Percentiles rank a stretch among this genome's conserved stretches.
Conservation (phyloP, 305 asterid species). For the Solanum hybrid region DNA sequence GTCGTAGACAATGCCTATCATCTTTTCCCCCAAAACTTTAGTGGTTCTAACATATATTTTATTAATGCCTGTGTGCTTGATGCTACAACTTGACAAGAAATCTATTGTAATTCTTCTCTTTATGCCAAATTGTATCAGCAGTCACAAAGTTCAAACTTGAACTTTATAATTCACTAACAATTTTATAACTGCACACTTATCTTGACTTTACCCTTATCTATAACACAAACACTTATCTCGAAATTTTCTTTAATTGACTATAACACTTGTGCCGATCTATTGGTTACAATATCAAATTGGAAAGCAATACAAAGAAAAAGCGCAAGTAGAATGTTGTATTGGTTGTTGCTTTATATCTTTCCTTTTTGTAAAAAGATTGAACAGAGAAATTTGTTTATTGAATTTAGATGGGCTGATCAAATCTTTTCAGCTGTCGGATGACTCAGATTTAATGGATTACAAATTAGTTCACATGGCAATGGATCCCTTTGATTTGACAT, state of each 20-base stretch:
- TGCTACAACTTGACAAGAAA: neutral
- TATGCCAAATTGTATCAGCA: neutral
- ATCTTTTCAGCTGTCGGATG: neutral
- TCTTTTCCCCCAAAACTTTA: neutral
- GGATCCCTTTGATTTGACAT: neutral
- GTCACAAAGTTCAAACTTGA: neutral
- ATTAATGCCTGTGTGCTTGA: neutral
- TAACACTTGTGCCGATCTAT: neutral
- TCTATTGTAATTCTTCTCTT: neutral
- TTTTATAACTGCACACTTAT: neutral
- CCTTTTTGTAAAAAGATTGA: neutral
- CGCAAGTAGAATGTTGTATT: neutral
- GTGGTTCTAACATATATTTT: neutral
- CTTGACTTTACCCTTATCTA: neutral
- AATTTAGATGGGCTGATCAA: neutral
- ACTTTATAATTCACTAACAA: neutral
- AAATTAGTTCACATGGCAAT: slow-evolving; percentile 1
- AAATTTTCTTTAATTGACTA: neutral
- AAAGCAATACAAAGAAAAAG: neutral
- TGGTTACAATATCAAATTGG: neutral
- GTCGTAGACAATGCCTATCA: neutral
- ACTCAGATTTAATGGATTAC: neutral
- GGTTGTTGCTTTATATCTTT: neutral
- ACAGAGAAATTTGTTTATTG: neutral
- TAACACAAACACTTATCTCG: neutral